Percentiles rank a stretch among this genome's conserved stretches.
These are phyloP conservation scores for Cichorium intybus DNA, from an alignment of 140 eudicot species.

Conservation along the genomic window DNA sequence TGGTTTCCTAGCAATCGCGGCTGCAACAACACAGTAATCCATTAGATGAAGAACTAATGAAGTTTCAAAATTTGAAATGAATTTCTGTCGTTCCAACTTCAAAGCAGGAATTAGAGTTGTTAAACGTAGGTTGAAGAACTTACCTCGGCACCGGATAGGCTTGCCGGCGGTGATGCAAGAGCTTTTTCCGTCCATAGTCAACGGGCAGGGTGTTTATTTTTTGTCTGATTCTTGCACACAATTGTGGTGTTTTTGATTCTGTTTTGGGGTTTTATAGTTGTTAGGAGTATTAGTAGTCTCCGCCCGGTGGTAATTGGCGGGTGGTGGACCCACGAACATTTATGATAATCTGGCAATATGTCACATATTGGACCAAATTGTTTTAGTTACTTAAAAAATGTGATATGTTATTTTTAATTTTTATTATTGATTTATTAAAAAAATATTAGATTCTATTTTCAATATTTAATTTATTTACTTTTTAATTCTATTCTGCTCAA, in stretches of 20 bases:
- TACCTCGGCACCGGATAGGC: constrained; percentile 77
- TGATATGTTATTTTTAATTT: no score
- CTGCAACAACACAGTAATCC: constrained; percentile 32
- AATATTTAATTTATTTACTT: no score
- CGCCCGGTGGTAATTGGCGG: neutral
- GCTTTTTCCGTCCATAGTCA: constrained; percentile 6
- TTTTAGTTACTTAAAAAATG: no score
- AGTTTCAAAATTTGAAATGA: no score
- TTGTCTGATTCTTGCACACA: neutral
- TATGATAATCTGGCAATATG: no score
- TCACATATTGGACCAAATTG: no score
- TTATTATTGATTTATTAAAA: no score
- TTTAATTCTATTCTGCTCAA: no score
- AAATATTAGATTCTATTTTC: no score
- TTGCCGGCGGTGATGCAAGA: constrained; percentile 43
- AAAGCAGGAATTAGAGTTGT: neutral
- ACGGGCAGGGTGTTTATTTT: neutral
- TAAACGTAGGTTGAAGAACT: neutral
- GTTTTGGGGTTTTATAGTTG: neutral
- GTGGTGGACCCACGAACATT: no score
- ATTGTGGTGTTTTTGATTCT: neutral
- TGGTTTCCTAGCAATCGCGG: constrained; percentile 69
- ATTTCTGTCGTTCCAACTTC: neutral
- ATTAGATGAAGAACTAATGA: neutral
- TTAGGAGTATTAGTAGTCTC: neutral